Base-by-base conservation (phyloP, 1,139 yeast species). In the Geotrichum cucujoidarum region DNA sequence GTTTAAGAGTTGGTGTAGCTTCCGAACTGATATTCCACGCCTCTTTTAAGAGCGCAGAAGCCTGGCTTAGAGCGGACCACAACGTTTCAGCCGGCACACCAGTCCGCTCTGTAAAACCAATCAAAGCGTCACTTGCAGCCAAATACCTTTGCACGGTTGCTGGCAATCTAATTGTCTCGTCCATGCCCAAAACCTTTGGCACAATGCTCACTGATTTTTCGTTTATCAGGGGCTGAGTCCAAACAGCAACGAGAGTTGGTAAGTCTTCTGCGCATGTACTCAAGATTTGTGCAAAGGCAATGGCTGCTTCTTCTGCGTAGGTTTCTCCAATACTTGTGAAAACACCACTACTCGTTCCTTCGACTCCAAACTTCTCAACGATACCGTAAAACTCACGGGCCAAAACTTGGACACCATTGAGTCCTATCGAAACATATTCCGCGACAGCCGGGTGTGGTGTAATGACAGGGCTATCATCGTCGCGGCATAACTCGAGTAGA, bases 41-140 rank as follows among this genome's bases (percentile, higher is more conserved):
- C 22, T 40, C 16, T 27, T 47, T 44, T 14, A 50, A 38, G 3
- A 40, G 25, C 14, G 36, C 17, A 2, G 47, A 45, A 3, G 53
- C 46, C 17, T 40, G 44, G 10, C 38, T 20, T 11, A 43, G 30
- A 4, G 48, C 48, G 5, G 42, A 14, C 53, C 51, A 50, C 2
- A 30, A 20, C 3, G n/a, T 27, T 13, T 32, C 39, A 10, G 35
- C 20, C 18, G 41, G 11, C 10, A 43, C 16, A 8, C 43, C 42
- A 10, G 43, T 34, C 6, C 47, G 38, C 34, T 54, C 56, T 4
- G 58, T 53, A 17, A 50, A 46, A n/a, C 57, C 61, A n/a, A 59
- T 45, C 38, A 50, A 53, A 1, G 55, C 48, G 39, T 59, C 61
- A 11, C 61, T 59, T 38, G 59, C 58, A 16, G 58, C 55, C 43